phyloP scores from a whole-genome alignment of 2,329 filamentous ascomycete species.

The Colletotrichum sp. region DNA sequence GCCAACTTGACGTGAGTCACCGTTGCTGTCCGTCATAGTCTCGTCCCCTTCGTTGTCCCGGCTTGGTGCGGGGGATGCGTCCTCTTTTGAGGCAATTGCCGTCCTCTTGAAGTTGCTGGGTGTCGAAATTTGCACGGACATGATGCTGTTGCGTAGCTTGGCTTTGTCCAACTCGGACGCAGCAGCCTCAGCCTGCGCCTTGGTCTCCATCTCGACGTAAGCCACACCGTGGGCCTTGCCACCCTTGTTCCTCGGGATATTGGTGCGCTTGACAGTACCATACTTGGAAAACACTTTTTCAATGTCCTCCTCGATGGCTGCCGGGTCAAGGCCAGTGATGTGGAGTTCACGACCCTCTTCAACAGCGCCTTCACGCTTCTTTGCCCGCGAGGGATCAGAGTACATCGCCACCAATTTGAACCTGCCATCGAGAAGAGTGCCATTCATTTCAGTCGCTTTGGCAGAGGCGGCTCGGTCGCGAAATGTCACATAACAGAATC shows the following conservation, averaged over 20 bases:
- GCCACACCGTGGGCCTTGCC: conserved; percentile 78
- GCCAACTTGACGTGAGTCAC: neutral
- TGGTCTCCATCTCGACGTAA: conserved; percentile 78
- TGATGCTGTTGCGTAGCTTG: conserved; percentile 69
- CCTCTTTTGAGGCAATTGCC: conserved; percentile 42
- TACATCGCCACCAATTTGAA: conserved; percentile 79
- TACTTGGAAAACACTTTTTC: conserved; percentile 75
- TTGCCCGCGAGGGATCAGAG: conserved; percentile 81
- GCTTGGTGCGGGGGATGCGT: conserved; percentile 39
- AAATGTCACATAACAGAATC: conserved; percentile 98
- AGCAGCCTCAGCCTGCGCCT: conserved; percentile 70
- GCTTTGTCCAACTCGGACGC: conserved; percentile 73
- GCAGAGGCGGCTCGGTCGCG: conserved; percentile 69
- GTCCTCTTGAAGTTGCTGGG: conserved; percentile 61
- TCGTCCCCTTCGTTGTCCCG: conserved; percentile 43
- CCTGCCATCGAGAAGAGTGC: conserved; percentile 69
- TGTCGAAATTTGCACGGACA: conserved; percentile 69
- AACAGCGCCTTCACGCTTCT: conserved; percentile 78
- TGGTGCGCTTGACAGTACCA: conserved; percentile 75
- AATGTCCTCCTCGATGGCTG: conserved; percentile 71
- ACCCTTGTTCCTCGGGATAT: conserved; percentile 70
- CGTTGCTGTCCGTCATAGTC: conserved; percentile 36
- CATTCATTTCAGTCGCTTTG: conserved; percentile 75
- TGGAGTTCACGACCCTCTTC: conserved; percentile 90
- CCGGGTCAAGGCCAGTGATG: conserved; percentile 70